Conservation (phyloP, 169 alveolate genomes). For the Plasmodium coatneyi region DNA sequence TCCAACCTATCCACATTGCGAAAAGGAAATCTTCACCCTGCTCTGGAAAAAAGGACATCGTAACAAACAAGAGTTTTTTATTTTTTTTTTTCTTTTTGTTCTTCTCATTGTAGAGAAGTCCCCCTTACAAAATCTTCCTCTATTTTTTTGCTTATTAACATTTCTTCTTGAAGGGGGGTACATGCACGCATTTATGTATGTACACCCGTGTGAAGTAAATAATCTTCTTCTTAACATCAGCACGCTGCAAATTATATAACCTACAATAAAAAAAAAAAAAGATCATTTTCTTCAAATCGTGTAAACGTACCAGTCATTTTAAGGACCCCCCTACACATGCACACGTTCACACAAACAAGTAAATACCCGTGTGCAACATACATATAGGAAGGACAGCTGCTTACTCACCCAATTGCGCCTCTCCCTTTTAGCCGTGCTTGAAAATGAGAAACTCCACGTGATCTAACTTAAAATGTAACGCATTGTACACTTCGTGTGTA, state of each 20-base stretch:
- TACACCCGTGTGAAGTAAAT: background rate
- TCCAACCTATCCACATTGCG: background rate
- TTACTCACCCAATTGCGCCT: background rate
- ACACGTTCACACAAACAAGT: background rate
- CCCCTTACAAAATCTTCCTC: background rate
- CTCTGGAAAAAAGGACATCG: background rate
- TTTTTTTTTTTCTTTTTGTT: background rate
- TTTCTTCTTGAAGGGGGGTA: background rate
- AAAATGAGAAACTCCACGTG: slow-evolving; percentile 64
- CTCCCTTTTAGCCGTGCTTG: slow-evolving; percentile 49
- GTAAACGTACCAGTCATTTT: background rate
- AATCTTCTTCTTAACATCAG: background rate
- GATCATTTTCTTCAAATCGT: background rate
- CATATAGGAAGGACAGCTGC: background rate
- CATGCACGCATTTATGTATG: background rate
- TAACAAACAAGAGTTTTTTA: background rate
- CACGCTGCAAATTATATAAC: background rate
- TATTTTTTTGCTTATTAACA: background rate
- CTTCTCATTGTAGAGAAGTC: background rate
- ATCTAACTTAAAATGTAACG: slow-evolving; percentile 72
- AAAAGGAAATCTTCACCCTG: background rate
- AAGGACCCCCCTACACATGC: background rate
- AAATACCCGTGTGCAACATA: background rate
- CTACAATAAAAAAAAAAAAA: background rate
- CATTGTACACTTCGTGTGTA: slow-evolving; percentile 70